Conservation (phyloP, 75 land plant species). For the Picea sitchensis region DNA sequence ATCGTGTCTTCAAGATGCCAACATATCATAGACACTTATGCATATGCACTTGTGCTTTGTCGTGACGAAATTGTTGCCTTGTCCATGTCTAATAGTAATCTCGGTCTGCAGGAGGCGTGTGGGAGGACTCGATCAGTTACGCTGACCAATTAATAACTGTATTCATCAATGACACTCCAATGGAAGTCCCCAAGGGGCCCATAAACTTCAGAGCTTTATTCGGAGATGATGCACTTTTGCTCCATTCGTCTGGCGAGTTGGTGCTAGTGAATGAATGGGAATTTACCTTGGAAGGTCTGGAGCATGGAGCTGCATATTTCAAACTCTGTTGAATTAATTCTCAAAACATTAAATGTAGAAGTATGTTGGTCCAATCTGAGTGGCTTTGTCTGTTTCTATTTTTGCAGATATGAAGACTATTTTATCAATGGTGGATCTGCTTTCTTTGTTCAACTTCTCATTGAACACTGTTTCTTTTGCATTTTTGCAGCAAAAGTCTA, state of each 20-base stretch:
- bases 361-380: too few species aligned
- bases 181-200: conserved; percentile 30
- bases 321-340: too few species aligned
- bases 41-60: background rate
- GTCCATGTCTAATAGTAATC: background rate
- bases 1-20: too few species aligned
- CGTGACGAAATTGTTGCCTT: background rate
- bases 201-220: conserved; percentile 49
- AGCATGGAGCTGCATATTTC: conserved; percentile 58
- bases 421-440: too few species aligned
- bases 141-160: conserved; percentile 11
- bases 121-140: too few species aligned
- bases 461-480: too few species aligned
- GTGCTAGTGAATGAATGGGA: conserved; percentile 53
- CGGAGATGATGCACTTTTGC: conserved; percentile 43
- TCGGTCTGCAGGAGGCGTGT: background rate
- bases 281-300: conserved; percentile 47
- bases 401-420: too few species aligned
- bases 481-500: too few species aligned
- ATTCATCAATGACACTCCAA: conserved; percentile 52
- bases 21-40: too few species aligned
- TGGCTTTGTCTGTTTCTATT: too few species aligned
- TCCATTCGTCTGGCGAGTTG: conserved; percentile 50
- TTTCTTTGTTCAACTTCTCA: too few species aligned
- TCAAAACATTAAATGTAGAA: too few species aligned